These are phyloP conservation scores for Samsoniella hepiali DNA, from an alignment of 2,329 filamentous ascomycete species.

Conservation along the genomic window DNA sequence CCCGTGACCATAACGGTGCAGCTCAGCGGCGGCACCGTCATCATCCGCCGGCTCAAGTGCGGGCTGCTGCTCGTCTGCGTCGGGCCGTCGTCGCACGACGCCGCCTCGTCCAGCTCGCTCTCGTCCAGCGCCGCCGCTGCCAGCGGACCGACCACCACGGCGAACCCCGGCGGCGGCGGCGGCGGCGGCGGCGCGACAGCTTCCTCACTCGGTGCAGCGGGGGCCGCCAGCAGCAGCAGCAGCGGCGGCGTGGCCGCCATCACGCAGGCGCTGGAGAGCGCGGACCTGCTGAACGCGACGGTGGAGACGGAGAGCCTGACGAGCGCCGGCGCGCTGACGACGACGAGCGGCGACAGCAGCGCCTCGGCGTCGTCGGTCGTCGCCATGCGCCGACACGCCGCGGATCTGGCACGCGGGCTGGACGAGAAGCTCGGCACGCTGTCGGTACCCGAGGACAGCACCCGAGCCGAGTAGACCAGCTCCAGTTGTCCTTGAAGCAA, in stretches of 20 bases:
- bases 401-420: constrained; percentile 57
- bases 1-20: constrained; percentile 54
- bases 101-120: constrained; percentile 18
- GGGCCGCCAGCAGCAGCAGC: constrained; percentile 18
- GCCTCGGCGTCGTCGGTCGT: constrained; percentile 46
- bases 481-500: not conserved
- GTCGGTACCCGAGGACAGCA: constrained; percentile 51
- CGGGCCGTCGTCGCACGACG: constrained; percentile 40
- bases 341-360: constrained; percentile 38
- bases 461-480: constrained; percentile 33
- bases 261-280: constrained; percentile 23
- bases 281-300: constrained; percentile 30
- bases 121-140: constrained; percentile 16
- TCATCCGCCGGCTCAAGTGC: constrained; percentile 56
- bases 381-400: constrained; percentile 53
- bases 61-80: constrained; percentile 62
- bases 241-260: constrained; percentile 25
- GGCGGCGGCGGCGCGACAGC: not conserved
- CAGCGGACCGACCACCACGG: not conserved
- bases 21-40: constrained; percentile 55
- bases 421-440: constrained; percentile 57
- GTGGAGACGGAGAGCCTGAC: constrained; percentile 41
- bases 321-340: constrained; percentile 45
- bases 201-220: not conserved
- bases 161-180: not conserved